Percentiles rank a stretch among this genome's conserved stretches.
phyloP scores from a whole-genome alignment of 441 rosid species.

The Daphne laureola region DNA sequence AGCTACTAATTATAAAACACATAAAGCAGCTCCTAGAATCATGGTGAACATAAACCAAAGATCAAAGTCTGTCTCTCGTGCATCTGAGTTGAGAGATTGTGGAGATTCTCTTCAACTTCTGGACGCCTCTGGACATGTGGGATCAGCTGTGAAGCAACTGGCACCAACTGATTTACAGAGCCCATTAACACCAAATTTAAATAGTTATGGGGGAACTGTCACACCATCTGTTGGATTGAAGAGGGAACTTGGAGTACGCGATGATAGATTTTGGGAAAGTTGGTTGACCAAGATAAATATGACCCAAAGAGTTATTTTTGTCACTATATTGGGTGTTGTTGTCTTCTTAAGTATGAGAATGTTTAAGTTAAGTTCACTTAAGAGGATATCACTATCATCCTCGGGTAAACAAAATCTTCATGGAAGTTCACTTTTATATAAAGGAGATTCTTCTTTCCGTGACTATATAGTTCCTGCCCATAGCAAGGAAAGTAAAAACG shows the following conservation, averaged over 20 bases:
- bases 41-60: constrained; percentile 35
- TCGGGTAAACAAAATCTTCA: constrained; percentile 24
- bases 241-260: constrained; percentile 44
- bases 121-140: constrained; percentile 50
- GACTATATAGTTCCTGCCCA: constrained; percentile 25
- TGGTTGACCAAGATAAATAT: constrained; percentile 38
- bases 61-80: constrained; percentile 39
- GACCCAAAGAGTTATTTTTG: constrained; percentile 36
- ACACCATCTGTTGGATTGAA: constrained; percentile 54
- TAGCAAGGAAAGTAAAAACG: constrained; percentile 30
- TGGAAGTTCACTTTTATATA: constrained; percentile 27
- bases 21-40: constrained; percentile 27
- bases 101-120: constrained; percentile 31
- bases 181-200: constrained; percentile 34
- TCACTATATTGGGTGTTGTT: constrained; percentile 49
- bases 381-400: constrained; percentile 28
- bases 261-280: constrained; percentile 38
- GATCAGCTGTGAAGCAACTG: constrained; percentile 72
- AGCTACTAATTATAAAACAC: constrained; percentile 35
- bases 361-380: constrained; percentile 27
- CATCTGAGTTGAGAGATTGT: constrained; percentile 32
- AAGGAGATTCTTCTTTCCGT: constrained; percentile 30
- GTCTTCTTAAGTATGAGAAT: constrained; percentile 42
- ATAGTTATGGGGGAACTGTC: constrained; percentile 32
- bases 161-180: constrained; percentile 50